phyloP scores from a whole-genome alignment of 2,329 filamentous ascomycete genomes.

The Epichloe uncinata region DNA sequence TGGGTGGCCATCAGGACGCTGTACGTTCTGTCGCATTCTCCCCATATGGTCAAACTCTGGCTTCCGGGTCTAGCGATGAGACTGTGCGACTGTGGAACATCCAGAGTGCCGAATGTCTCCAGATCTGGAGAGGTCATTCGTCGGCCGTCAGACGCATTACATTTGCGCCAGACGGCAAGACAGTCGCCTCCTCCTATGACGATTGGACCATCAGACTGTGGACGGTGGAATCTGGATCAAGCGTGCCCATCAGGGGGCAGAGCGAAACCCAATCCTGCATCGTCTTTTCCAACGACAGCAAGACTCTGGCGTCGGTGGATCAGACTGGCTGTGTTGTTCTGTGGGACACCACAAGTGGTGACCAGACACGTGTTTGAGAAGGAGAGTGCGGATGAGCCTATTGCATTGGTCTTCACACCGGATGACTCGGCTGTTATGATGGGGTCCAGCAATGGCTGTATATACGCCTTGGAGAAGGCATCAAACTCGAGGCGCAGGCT shows the following conservation, averaged over 20 bases:
- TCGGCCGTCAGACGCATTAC: slow-evolving; percentile 5
- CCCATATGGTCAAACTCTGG: slow-evolving; percentile 4
- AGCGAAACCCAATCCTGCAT: slow-evolving; percentile 6
- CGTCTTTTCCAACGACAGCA: slow-evolving; percentile 9
- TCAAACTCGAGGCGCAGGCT: slow-evolving; percentile 3
- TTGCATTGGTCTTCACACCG: slow-evolving; percentile 3
- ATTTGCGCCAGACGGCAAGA: slow-evolving; percentile 10
- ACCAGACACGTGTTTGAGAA: slow-evolving; percentile 3
- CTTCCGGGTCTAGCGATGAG: slow-evolving; percentile 5
- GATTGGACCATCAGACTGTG: slow-evolving; percentile 10
- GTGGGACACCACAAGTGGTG: slow-evolving; percentile 7
- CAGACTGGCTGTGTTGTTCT: slow-evolving; percentile 7
- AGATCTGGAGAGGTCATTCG: slow-evolving; percentile 11
- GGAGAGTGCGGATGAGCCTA: slow-evolving; percentile 1
- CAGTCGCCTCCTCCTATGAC: slow-evolving; percentile 9
- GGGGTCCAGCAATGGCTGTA: slow-evolving; percentile 4
- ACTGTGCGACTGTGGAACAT: slow-evolving; percentile 6
- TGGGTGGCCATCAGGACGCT: slow-evolving; percentile 4
- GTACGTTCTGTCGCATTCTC: slow-evolving; percentile 5
- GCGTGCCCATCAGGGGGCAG: slow-evolving; percentile 10
- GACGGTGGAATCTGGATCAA: slow-evolving; percentile 5
- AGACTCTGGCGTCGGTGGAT: slow-evolving; percentile 8
- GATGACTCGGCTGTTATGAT: slow-evolving; percentile 4
- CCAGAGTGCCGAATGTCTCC: slow-evolving; percentile 2
- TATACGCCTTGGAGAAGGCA: slow-evolving; percentile 5